Base-by-base conservation (phyloP, 345 rosid genomes). In the Eucalyptus grandis region DNA sequence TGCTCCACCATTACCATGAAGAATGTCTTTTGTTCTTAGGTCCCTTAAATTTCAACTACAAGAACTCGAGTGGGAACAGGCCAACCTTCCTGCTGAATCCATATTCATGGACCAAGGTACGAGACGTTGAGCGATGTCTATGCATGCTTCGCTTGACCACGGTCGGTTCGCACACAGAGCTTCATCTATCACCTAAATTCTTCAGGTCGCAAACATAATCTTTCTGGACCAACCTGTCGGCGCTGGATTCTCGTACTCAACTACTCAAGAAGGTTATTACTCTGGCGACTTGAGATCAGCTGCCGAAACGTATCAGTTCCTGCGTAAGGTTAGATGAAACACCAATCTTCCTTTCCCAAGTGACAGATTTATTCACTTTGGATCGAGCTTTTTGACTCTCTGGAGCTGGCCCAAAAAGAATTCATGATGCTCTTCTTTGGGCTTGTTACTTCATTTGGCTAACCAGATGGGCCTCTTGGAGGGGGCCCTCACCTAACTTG, bases 191-290 rank as follows among this genome's bases (percentile, higher is more conserved):
- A 4, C 16, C 24, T 83, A 31, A 31, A 34, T 16, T 77, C 19
- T 37, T 19, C 81, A 92, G 94, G 91, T 91, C 81, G 91, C 93
- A 11, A 93, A 87, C 34, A 86, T 93, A 6, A 89, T 93, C 51
- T 93, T 92, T 47, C 46, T 93, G 86, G 94, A 92, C 72, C 86
- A 91, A 49, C 95, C 95, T 2, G 92, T 88, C 11, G 95, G 95
- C 3, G 86, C 95, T 16, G 95, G 94, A 49, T 92, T 93, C 87
- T 93, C 92, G 1, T 93, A 91, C 69, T 90, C 95, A 13, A 93
- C 86, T 2, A 91, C 88, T 15, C 86, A 47, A 88, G 43, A 87
- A 67, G 91, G 87, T 3, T 90, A 90, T 44, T 6, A 88, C 8
- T 17, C 30, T 6, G 87, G 69, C 37, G 95, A 92, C 53, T 87